Evolutionary conservation across 768 basidiomycete genomes (phyloP).

Genomic region (Lactarius quietus): DNA sequence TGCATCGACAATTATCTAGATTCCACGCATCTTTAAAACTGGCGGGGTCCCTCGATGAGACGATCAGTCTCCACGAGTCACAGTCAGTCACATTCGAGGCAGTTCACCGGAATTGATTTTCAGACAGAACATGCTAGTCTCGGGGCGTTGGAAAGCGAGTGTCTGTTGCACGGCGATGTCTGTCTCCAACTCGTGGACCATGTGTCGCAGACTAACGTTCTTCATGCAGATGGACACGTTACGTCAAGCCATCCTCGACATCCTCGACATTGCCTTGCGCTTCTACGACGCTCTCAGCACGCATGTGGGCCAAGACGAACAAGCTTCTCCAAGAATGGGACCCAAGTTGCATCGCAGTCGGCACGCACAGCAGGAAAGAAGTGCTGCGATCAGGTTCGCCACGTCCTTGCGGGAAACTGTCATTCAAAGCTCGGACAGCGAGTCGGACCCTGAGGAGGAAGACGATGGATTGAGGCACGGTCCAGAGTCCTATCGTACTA

Average conservation of each 20-base stretch:
- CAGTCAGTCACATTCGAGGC: slow-evolving; percentile 50
- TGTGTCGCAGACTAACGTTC: too few species aligned
- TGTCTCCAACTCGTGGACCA: slow-evolving; percentile 21
- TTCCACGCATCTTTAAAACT: slow-evolving; percentile 55
- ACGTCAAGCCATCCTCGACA: slow-evolving; percentile 60
- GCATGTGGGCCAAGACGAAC: slow-evolving; percentile 55
- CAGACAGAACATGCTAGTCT: slow-evolving; percentile 41
- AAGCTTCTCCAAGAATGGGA: slow-evolving; percentile 45
- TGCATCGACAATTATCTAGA: slow-evolving; percentile 55
- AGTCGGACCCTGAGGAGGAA: slow-evolving; percentile 30
- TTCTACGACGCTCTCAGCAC: slow-evolving; percentile 63
- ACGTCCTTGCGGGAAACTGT: slow-evolving; percentile 32
- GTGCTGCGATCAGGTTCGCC: slow-evolving; percentile 61
- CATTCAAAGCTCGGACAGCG: slow-evolving; percentile 43
- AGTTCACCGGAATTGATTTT: slow-evolving; percentile 4
- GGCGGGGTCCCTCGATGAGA: slow-evolving; percentile 69
- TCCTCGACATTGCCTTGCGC: slow-evolving; percentile 70
- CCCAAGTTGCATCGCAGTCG: slow-evolving; percentile 61
- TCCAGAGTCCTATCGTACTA: slow-evolving; percentile 44
- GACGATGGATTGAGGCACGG: slow-evolving; percentile 24
- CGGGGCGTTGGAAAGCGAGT: slow-evolving; percentile 55
- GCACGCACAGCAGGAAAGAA: slow-evolving; percentile 50
- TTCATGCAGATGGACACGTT: slow-evolving; percentile 54
- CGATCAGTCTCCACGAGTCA: slow-evolving; percentile 63
- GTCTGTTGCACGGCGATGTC: slow-evolving; percentile 62